Percentiles rank a stretch among this genome's conserved stretches.
Evolutionary conservation across 441 rosid genomes (phyloP).

Genomic region (Hura crepitans): DNA sequence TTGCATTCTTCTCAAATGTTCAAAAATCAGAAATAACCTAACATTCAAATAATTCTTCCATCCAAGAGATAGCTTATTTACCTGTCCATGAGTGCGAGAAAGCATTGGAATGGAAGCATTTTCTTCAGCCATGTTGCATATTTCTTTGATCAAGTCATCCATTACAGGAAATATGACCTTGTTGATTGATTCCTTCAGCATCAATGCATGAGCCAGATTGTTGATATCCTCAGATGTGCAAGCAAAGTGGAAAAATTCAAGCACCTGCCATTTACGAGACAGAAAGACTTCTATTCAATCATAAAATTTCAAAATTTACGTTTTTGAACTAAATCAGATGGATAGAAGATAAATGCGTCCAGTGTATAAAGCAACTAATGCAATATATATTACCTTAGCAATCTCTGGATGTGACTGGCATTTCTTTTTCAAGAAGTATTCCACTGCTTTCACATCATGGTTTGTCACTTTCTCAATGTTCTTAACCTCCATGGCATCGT

Average conservation of each 20-base stretch:
- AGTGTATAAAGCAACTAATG: conserved; percentile 10
- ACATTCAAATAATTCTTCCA: not conserved
- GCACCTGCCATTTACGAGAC: conserved; percentile 43
- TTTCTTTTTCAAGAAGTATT: conserved; percentile 85
- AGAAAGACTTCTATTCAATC: not conserved
- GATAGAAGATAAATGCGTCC: not conserved
- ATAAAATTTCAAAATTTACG: not conserved
- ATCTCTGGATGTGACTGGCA: conserved; percentile 76
- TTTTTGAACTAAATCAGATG: not conserved
- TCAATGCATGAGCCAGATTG: conserved; percentile 86
- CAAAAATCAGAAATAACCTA: not conserved
- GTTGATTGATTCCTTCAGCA: conserved; percentile 70
- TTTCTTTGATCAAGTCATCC: conserved; percentile 64
- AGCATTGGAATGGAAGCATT: conserved; percentile 79
- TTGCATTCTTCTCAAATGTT: not conserved
- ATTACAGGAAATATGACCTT: conserved; percentile 62
- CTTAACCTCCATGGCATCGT: conserved; percentile 80
- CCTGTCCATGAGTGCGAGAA: conserved; percentile 99
- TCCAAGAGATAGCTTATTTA: conserved; percentile 22
- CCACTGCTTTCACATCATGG: conserved; percentile 97
- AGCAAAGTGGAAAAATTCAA: conserved; percentile 94
- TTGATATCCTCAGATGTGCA: conserved; percentile 96
- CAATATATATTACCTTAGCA: conserved; percentile 51
- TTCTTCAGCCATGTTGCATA: conserved; percentile 56
- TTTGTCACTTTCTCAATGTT: conserved; percentile 79